Evolutionary conservation across 2,329 filamentous ascomycete genomes (phyloP).

Genomic region (Acrocalymma vagum): DNA sequence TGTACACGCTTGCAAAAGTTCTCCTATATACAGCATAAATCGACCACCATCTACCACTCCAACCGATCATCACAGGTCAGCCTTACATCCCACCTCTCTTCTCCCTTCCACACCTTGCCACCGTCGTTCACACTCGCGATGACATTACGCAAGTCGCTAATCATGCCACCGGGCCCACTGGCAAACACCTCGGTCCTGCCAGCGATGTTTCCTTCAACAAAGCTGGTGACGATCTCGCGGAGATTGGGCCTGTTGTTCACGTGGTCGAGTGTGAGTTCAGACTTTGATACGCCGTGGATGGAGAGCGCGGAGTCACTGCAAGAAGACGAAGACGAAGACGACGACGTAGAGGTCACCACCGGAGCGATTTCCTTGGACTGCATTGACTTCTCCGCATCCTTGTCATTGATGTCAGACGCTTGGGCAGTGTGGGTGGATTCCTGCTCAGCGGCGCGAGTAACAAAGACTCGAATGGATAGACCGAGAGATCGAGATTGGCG

Average conservation of each 20-base stretch:
- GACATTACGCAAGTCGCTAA: slow-evolving; percentile 41
- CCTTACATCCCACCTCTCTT: slow-evolving; percentile 38
- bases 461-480: slow-evolving; percentile 42
- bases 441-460: slow-evolving; percentile 38
- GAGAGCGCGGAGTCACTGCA: too few species aligned
- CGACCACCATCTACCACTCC: slow-evolving; percentile 41
- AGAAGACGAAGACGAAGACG: slow-evolving; percentile 29
- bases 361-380: slow-evolving; percentile 33
- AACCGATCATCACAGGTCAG: slow-evolving; percentile 43
- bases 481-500: slow-evolving; percentile 32
- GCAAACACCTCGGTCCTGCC: slow-evolving; percentile 42
- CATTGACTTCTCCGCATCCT: slow-evolving; percentile 23
- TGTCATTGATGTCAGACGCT: slow-evolving; percentile 25
- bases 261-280: slow-evolving; percentile 34
- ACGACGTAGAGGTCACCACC: slow-evolving; percentile 19
- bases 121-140: slow-evolving; percentile 40
- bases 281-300: slow-evolving; percentile 38
- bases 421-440: slow-evolving; percentile 18
- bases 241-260: slow-evolving; percentile 33
- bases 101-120: slow-evolving; percentile 42
- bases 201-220: slow-evolving; percentile 28
- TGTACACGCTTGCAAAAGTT: too few species aligned
- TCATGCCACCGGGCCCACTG: slow-evolving; percentile 41
- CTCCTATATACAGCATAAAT: too few species aligned
- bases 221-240: slow-evolving; percentile 26